Evolutionary conservation across 2,329 filamentous ascomycete genomes (phyloP), one percentile per base, ranked within the genome.

Genomic region (Trichoderma cornu-damae): DNA sequence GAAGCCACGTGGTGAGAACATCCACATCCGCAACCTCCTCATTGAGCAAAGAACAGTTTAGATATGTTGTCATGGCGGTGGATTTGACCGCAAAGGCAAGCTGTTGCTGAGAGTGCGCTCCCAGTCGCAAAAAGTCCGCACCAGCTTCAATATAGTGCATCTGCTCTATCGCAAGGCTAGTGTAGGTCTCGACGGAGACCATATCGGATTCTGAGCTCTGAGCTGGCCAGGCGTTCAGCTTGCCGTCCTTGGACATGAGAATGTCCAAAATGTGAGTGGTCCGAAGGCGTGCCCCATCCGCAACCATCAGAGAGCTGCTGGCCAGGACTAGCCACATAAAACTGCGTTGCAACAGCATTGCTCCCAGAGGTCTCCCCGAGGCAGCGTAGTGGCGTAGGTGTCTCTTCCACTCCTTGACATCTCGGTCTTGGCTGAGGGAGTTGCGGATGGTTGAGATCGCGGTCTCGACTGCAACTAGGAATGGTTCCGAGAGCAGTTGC

Each of bases 391-490:
- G 88, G 43, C 87, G 88, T 57, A 90, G 76, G 71, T 90, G 90
- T 62, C 87, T 85, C 73, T 89, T 95, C 94, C 94, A 99, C 63
- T 96, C 89, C 66, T 85, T 88, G 18, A 89, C 77, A 26, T 81
- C 75, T 47, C 80, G 79, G 61, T 89, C 85, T 22, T 84, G 75
- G 26, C 80, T 80, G 62, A 84, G 85, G 2, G 87, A 82, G 71
- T 95, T 96, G 56, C 93, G 87, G 62, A 97, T 88, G 7, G 89
- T 91, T 7, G 93, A 96, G 58, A 96, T 87, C 7, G 91, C 89
- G 0, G 90, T 90, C 73, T 97, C 94, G 35, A 97, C 83, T 2
- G 89, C 86, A 11, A 95, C 83, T 62, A 96, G 79, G 68, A 96
- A 96, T 6, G 84, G 79, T 66, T 96, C 92, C 0, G 90, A 93